Base-by-base conservation (phyloP, 2,329 filamentous ascomycete species). In the Trichoderma harzianum region DNA sequence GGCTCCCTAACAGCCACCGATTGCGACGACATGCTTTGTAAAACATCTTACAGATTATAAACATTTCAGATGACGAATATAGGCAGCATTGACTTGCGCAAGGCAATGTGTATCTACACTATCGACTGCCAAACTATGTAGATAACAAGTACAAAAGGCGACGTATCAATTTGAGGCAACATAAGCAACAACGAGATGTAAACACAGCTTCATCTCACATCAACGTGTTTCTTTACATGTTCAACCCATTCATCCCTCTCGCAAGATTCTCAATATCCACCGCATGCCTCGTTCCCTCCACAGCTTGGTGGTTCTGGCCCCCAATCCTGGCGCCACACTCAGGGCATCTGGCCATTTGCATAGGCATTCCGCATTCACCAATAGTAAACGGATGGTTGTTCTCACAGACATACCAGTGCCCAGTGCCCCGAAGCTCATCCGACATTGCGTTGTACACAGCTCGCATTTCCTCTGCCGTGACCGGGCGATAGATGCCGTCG, bases 311-410 rank as follows among this genome's bases (percentile, higher is more conserved):
- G 51, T 84, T 11, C 60, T 75, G 76, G 0, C 91, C 90, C 2
- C 90, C 90, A 34, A 93, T 84, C 0, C 78, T 73, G 1, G 84
- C 83, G 2, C 83, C 85, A 74, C 91, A 93, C 75, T 92, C 86
- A 0, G 90, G 89, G 74, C 91, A 93, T 1, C 78, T 78, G 1
- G 89, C 84, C 24, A 76, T 69, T 77, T 92, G 73, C 88, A 91
- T 91, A 0, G 90, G 88, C 84, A 89, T 88, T 1, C 90, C 90
- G 75, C 90, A 92, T 72, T 92, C 88, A 1, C 89, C 90, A 36
- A 92, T 84, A 0, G 89, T 88, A 74, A 92, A 91, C 8, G 77
- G 73, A 70, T 81, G 78, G 0, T 78, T 76, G 32, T 80, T 80
- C 36, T 58, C 68, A 30, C 79, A 81, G 5, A 74, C 76, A 58